Conservation (phyloP, 495 filamentous ascomycete genomes). For the Xylaria acuta region DNA sequence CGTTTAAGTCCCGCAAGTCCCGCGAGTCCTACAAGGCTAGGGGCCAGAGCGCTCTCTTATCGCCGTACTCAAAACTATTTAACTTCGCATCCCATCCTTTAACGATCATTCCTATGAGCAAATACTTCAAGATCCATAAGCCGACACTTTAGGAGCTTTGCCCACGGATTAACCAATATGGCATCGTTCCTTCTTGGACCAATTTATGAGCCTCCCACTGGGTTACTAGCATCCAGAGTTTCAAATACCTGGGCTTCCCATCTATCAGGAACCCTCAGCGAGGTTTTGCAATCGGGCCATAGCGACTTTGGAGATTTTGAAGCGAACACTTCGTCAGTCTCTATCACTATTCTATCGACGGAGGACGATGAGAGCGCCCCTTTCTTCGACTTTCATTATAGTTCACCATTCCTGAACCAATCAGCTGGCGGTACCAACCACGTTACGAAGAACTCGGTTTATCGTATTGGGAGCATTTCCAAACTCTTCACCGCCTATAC, state of each 20-base stretch:
- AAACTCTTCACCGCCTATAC: constrained; percentile 49
- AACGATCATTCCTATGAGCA: not conserved
- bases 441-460: constrained; percentile 47
- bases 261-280: not conserved
- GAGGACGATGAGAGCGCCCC: constrained; percentile 16
- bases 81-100: not conserved
- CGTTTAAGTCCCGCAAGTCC: not conserved
- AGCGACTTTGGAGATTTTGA: constrained; percentile 25
- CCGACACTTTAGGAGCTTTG: not conserved
- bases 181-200: constrained; percentile 8
- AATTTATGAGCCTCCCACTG: not conserved
- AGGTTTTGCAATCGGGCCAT: constrained; percentile 8
- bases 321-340: constrained; percentile 25
- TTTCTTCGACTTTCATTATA: constrained; percentile 40
- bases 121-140: not conserved
- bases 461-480: constrained; percentile 48
- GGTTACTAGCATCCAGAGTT: not conserved
- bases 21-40: not conserved
- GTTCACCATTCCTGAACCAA: constrained; percentile 24
- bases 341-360: constrained; percentile 22
- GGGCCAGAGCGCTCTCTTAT: too few relatives aligned
- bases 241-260: not conserved
- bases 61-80: not conserved
- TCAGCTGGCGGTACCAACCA: constrained; percentile 23
- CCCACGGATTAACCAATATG: not conserved